phyloP scores from a whole-genome alignment of 2,329 filamentous ascomycete species.

The Mycosphaerelloides madeirae region DNA sequence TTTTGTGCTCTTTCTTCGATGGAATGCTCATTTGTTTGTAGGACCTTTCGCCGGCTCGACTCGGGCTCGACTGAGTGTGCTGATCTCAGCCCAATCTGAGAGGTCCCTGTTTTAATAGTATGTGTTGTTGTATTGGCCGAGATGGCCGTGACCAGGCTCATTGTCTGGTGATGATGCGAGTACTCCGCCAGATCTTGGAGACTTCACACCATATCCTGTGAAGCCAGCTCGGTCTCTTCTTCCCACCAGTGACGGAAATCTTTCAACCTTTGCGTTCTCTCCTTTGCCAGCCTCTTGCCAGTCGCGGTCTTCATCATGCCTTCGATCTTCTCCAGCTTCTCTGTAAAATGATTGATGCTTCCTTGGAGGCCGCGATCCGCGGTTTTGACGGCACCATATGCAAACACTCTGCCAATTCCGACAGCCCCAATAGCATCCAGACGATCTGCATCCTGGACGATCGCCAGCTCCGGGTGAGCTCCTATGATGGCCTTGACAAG shows the following conservation, averaged over 20 bases:
- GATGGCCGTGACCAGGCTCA: no score
- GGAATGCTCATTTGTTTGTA: no score
- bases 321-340: constrained; percentile 66
- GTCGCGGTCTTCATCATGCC: constrained; percentile 56
- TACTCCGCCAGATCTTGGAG: no score
- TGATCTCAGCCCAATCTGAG: no score
- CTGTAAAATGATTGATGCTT: constrained; percentile 69
- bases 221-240: constrained; percentile 38
- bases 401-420: constrained; percentile 73
- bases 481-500: constrained; percentile 58
- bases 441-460: constrained; percentile 89
- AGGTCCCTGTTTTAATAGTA: no score
- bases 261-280: constrained; percentile 46
- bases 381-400: constrained; percentile 64
- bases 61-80: no score
- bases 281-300: constrained; percentile 47
- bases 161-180: no score
- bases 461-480: constrained; percentile 66
- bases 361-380: constrained; percentile 52
- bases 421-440: constrained; percentile 88
- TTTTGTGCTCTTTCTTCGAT: no score
- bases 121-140: no score
- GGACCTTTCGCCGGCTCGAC: no score
- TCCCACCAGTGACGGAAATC: constrained; percentile 53
- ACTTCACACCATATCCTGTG: not conserved